Base-by-base conservation (phyloP, 2,329 filamentous ascomycete genomes). In the Verticillium nubilum region DNA sequence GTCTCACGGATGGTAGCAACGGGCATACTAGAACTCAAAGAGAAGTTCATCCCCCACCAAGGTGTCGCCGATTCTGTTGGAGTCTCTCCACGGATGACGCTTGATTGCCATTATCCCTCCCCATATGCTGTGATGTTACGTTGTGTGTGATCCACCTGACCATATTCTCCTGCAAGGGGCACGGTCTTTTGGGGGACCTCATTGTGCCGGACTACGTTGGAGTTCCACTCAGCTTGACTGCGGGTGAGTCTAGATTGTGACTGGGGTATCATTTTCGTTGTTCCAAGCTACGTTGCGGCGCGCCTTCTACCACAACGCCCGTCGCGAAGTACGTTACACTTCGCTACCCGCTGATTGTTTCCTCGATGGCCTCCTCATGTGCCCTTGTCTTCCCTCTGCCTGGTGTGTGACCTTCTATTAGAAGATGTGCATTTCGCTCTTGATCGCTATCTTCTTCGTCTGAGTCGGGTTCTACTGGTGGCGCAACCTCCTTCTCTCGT, bases 41-140 rank as follows among this genome's bases (percentile, higher is more conserved):
- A 79, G 75, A 79, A 79, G 80, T 83, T 83, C 79, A 82, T 77
- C 75, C 77, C 77, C 78, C 80, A 81, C 78, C 72, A 83, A 92
- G 92, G 92, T 96, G 92, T 96, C 92, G 92, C 91, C 77, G 89
- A 94, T 82, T 92, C 87, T 86, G 78, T 69, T 71, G 73, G 73
- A 71, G 67, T 66, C 59, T 70, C 70, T 75, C 75, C 70, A 80
- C 81, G 80, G 88, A 91, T 84, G 86, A 95, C 73, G 91, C 91
- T 96, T 91, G 92, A 96, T 92, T 86, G 92, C 92, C 92, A 96
- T 82, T 78, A n/a, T 75, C 74, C 67, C 66, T 69, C 65, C 62
- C 62, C 52, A 53, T 4, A n/a, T 13, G 25, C 12, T 6, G 23
- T 26, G 33, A 56, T 56, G 33, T 31, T 31, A 50, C 42, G 42